Evolutionary conservation across 495 filamentous ascomycete species (phyloP), one percentile per base, ranked within the genome.

Genomic region (Rostrohypoxylon terebratum): DNA sequence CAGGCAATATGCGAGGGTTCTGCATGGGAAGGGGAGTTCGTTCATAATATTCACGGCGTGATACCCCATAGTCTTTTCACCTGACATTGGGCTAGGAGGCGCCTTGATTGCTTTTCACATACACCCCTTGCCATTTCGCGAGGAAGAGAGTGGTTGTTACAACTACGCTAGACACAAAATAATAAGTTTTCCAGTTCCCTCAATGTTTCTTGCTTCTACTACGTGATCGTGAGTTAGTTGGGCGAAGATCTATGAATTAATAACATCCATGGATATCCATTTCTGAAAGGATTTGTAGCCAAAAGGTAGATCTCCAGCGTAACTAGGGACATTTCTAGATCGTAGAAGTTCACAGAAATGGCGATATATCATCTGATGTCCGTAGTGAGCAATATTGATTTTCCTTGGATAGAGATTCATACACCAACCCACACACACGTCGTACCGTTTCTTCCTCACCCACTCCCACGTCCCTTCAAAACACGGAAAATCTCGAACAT

Each of bases 21-120:
- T 73, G 71, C 71, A 73, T 73, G 50, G 66, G 66, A 20, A 69
- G 66, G 62, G 66, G 71, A 73, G 71, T 73, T 73, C 51, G 50
- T 58, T 73, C 53, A 69, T 63, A 66, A 28, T 65, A 65, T 66
- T 34, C 48, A 57, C 66, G 66, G 66, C 61, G 36, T 66, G 71
- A 73, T 73, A 73, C 71, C 71, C 68, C 60, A 61, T 31, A 66
- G 64, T 68, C 28, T 53, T 60, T 25, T 69, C 59, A 38, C 50
- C 59, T 31, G 44, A n/a, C 14, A 31, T 9, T 36, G 45, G 64
- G 13, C 20, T 44, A 20, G n/a, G 53, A 40, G 33, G 45, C 16
- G 33, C 33, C 51, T 51, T 38, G 36, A 7, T 2, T 59, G 63
- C 13, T 8, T 53, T 61, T 57, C 20, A n/a, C n/a, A 42, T 53